A percentile compares a stretch with the other conserved stretches of the same genome.
Evolutionary conservation across 441 rosid species (phyloP).

Genomic region (Corymbia calophylla): DNA sequence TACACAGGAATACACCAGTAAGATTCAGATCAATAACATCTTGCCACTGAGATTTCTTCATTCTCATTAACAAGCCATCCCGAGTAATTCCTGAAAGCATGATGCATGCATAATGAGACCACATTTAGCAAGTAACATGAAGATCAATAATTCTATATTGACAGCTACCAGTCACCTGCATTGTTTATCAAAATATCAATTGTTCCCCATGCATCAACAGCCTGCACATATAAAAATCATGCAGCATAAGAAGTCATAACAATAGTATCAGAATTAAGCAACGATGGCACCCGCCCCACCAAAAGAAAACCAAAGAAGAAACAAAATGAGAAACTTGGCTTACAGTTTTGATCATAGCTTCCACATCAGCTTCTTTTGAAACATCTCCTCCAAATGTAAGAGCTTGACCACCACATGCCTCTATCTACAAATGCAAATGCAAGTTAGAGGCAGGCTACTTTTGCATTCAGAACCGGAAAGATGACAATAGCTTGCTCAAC

Average conservation of each 20-base stretch:
- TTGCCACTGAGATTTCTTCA: conserved; percentile 92
- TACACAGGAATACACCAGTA: conserved; percentile 90
- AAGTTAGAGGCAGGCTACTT: neutral
- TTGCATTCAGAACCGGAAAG: neutral
- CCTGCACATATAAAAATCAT: conserved; percentile 39
- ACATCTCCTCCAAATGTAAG: conserved; percentile 94
- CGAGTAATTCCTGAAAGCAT: conserved; percentile 71
- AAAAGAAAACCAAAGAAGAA: neutral
- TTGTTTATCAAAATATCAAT: conserved; percentile 83
- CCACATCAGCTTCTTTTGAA: conserved; percentile 82
- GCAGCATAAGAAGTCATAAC: neutral
- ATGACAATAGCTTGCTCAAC: neutral
- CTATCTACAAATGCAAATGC: conserved; percentile 49
- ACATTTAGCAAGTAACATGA: neutral
- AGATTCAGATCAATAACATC: conserved; percentile 92
- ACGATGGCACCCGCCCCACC: neutral
- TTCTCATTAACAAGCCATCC: conserved; percentile 83
- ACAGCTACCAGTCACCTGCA: conserved; percentile 48
- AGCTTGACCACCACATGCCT: conserved; percentile 84
- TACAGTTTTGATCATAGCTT: conserved; percentile 90
- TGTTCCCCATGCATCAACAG: conserved; percentile 91
- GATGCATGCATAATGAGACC: neutral
- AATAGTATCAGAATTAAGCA: neutral
- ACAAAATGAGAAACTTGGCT: conserved; percentile 15
- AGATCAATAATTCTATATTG: neutral